phyloP scores from a whole-genome alignment of 2,329 filamentous ascomycete species.

The Penicillium corylophilum region DNA sequence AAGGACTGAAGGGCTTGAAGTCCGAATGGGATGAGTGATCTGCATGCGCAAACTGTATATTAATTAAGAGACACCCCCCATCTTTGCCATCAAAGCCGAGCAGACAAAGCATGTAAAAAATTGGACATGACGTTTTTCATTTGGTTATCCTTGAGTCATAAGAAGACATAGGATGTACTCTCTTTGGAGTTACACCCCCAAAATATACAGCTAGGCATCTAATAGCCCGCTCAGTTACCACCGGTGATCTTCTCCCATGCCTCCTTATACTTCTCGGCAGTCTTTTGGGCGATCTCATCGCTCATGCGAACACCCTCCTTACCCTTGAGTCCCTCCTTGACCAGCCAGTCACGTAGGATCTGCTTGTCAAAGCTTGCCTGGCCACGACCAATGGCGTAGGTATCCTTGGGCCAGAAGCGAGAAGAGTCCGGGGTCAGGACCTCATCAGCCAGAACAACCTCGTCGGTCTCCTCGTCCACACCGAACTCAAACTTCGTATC shows the following conservation, averaged over 20 bases:
- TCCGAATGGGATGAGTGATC: slow-evolving; percentile 35
- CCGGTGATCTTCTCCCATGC: slow-evolving; percentile 70
- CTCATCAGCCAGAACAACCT: slow-evolving; percentile 77
- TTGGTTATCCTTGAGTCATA: slow-evolving; percentile 7
- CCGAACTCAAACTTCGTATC: slow-evolving; percentile 79
- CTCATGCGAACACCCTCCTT: slow-evolving; percentile 72
- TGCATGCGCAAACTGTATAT: slow-evolving; percentile 3
- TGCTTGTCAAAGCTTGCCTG: slow-evolving; percentile 91
- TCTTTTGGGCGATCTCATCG: slow-evolving; percentile 67
- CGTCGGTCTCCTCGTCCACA: slow-evolving; percentile 61
- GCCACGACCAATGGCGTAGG: slow-evolving; percentile 69
- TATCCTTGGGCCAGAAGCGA: slow-evolving; percentile 78
- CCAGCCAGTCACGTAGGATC: slow-evolving; percentile 79
- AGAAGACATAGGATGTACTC: slow-evolving; percentile 5
- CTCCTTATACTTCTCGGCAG: slow-evolving; percentile 71
- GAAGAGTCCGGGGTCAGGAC: slow-evolving; percentile 81
- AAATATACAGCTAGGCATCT: slow-evolving; percentile 2
- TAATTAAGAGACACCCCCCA: background rate
- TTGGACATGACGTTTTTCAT: slow-evolving; percentile 6
- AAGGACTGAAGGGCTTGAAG: slow-evolving; percentile 36
- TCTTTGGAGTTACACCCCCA: background rate
- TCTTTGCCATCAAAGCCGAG: background rate
- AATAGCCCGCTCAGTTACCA: slow-evolving; percentile 34
- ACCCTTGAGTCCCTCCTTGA: slow-evolving; percentile 68
- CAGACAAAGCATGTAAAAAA: background rate